Conservation (phyloP, 169 alveolate species). For the Eimeria tenella region DNA sequence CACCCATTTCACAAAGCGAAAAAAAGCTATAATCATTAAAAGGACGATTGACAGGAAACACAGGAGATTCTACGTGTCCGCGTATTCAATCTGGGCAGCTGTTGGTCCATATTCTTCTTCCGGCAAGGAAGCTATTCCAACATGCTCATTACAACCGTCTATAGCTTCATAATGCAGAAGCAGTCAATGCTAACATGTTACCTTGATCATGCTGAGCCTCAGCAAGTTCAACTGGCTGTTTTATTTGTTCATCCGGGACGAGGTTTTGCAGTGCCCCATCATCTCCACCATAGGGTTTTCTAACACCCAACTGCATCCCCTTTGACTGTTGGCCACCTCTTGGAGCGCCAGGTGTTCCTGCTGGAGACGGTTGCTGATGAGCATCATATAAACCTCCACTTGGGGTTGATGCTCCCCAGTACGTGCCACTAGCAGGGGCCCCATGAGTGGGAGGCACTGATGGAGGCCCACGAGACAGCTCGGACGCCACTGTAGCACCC, state of each 20-base stretch:
- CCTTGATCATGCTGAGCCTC: slow-evolving; percentile 56
- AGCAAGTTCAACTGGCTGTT: slow-evolving; percentile 14
- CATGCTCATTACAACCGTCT: background rate
- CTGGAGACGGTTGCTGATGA: slow-evolving; percentile 39
- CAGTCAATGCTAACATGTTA: background rate
- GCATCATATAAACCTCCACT: slow-evolving; percentile 28
- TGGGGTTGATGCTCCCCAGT: slow-evolving; percentile 39
- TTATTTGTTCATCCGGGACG: slow-evolving; percentile 53
- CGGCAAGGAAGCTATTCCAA: background rate
- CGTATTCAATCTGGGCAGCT: too few species aligned
- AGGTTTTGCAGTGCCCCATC: slow-evolving; percentile 44
- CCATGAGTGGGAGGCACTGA: slow-evolving; percentile 9
- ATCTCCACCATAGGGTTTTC: slow-evolving; percentile 17
- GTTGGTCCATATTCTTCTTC: too few species aligned
- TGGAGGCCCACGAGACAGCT: slow-evolving; percentile 66
- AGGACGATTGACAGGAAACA: too few species aligned
- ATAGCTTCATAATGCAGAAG: too few species aligned
- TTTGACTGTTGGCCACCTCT: slow-evolving; percentile 58
- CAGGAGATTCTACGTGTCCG: too few species aligned
- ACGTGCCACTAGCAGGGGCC: slow-evolving; percentile 4
- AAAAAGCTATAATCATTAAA: too few species aligned
- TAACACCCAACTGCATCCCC: slow-evolving; percentile 65
- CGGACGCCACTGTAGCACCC: slow-evolving; percentile 5
- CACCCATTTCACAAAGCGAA: background rate
- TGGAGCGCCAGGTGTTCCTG: slow-evolving; percentile 34